Evolutionary conservation across 225 moss, liverwort and hornwort genomes (phyloP), one percentile per base, ranked within the genome.

Genomic region (Bryum argenteum): DNA sequence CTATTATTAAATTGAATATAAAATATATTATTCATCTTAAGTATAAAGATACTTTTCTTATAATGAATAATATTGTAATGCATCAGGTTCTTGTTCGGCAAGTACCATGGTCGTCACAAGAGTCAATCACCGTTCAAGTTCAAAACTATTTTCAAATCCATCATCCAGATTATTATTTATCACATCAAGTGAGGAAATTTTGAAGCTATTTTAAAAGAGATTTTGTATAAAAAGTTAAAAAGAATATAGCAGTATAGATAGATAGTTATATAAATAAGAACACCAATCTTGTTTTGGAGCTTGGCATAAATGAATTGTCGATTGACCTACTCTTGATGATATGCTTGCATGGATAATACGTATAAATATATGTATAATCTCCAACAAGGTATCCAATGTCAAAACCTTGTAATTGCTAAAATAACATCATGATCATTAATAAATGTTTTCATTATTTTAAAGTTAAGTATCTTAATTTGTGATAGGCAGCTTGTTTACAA

Each of bases 41-140:
- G 0, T 48, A 16, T 7, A 4, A 48, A 48, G 4, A 15, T 48
- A 17, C 16, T 8, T 1, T 48, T 48, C 48, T 16, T 1, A 48
- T 6, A 44, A 0, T 33, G 5, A 69, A 18, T 56, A 24, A 0
- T 37, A 61, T 15, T 45, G 4, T 0, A 71, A 62, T 58, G 22
- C 18, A 72, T 69, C 41, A 96, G 96, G 84, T 96, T 26, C 80
- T 93, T 39, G 91, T 96, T 50, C 84, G 84, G 1, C 93, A 96
- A 74, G 83, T 96, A 39, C 93, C 89, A 2, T 77, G 71, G 54
- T 55, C 56, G n/a, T 65, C 58, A 5, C 47, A 72, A 43, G 89
- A 79, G 40, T 54, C 89, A 1, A 74, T 90, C 8, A 40, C 69
- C 21, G 0, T 44, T 50, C 71, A 72, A 64, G 89, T 96, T 0